A percentile compares a stretch with the other conserved stretches of the same genome.
These are phyloP conservation scores for Didymella pinodella DNA, from an alignment of 2,329 filamentous ascomycete species.

Conservation along the genomic window DNA sequence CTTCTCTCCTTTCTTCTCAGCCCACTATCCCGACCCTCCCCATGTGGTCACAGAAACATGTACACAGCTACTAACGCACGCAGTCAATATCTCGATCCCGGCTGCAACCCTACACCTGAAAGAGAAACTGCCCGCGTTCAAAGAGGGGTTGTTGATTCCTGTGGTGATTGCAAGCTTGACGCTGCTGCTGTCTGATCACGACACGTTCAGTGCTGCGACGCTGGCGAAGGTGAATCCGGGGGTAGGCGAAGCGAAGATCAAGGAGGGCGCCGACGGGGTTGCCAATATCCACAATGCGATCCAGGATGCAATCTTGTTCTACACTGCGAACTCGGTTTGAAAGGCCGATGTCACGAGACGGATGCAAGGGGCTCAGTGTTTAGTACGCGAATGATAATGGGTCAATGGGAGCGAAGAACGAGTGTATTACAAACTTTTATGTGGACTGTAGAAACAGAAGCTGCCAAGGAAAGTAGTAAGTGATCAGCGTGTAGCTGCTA, in stretches of 20 bases:
- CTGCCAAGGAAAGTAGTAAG: background rate
- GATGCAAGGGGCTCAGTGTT: background rate
- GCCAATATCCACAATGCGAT: slow-evolving; percentile 31
- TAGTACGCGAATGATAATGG: background rate
- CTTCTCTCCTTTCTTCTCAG: no score
- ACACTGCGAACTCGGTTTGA: slow-evolving; percentile 13
- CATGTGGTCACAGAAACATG: no score
- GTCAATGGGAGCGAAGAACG: background rate
- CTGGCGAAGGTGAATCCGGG: slow-evolving; percentile 20
- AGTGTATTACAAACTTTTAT: slow-evolving; percentile 11
- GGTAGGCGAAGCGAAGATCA: slow-evolving; percentile 19
- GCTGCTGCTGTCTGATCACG: slow-evolving; percentile 28
- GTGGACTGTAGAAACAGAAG: background rate
- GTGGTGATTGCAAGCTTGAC: slow-evolving; percentile 27
- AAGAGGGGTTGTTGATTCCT: slow-evolving; percentile 14
- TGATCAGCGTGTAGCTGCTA: slow-evolving; percentile 17
- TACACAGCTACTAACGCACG: background rate
- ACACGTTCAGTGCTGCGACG: slow-evolving; percentile 28
- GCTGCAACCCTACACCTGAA: slow-evolving; percentile 20
- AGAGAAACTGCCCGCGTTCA: slow-evolving; percentile 23
- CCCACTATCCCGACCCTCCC: no score
- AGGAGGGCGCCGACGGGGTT: slow-evolving; percentile 23
- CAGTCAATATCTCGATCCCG: slow-evolving; percentile 27
- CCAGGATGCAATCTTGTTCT: slow-evolving; percentile 23
- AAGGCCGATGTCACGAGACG: background rate